Base-by-base conservation (phyloP, 768 basidiomycete species). In the Podaxis sp. region DNA sequence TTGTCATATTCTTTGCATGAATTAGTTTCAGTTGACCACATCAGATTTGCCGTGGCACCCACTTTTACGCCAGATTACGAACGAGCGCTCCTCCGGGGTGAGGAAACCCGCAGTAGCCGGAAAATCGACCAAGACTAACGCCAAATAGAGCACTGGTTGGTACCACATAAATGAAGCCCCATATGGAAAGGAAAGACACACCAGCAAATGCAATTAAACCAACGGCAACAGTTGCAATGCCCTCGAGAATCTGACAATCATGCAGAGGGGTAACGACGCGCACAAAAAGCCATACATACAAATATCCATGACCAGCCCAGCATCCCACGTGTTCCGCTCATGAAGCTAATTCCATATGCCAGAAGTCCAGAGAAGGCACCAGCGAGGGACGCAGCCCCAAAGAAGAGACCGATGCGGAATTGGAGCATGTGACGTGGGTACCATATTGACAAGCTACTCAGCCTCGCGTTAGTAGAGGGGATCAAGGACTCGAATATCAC, bases 291-390 rank as follows among this genome's bases (percentile, higher is more conserved):
- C 2, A 13, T 11, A 70, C 82, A 46, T 65, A 86, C 84, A 61
- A 88, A 89, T 53, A 88, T 87, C 87, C 87, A 88, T 0, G 82
- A 83, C 87, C 87, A 89, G 11, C 84, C 86, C 17, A 78, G 66
- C 17, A 83, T 68, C 1, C 82, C 79, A 2, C 67, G 72, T 0
- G 71, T 71, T 0, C 82, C 83, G 27, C 72, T 69, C 84, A 88
- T 82, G 56, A 82, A 81, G 41, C 78, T 75, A 29, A 87, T 83
- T 0, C 69, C 85, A 69, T 76, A 86, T 0, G 86, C 86, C 15
- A 88, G 66, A 5, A 87, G 70, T 0, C 86, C 86, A 1, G 85
- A 83, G 68, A 88, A 86, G 3, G 85, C 86, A 6, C 86, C 87
- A 2, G 85, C 85, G 41, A 86, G 68, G 4, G 85, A 83, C 7